Evolutionary conservation across 441 rosid species (phyloP), one percentile per base, ranked within the genome.

Genomic region (Euphorbia celastroides): DNA sequence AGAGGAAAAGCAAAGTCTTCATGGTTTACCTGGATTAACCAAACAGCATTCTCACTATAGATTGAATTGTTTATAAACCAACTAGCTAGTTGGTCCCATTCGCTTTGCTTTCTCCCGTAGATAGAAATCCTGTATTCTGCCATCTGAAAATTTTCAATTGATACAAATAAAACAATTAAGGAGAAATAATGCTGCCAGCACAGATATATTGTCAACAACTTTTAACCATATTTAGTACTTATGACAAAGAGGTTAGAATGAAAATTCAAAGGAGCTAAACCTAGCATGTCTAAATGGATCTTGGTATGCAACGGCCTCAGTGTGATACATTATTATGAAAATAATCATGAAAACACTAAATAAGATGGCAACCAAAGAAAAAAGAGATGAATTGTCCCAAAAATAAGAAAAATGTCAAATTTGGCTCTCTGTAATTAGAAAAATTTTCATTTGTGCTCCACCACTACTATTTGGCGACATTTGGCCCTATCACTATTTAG

Each of bases 11-110:
- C 64, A 60, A 14, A 55, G 44, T 34, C 23, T 50, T 44, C 46
- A 31, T 20, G 7, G 55, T 20, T 63, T 82, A 86, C 93, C 90
- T 88, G 93, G 64, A 88, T 85, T 72, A 84, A 75, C 93, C 90
- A 88, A 60, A 88, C 82, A 42, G 84, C 90, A 77, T 86, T 88
- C 69, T 86, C 89, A 77, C 89, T 82, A 67, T 82, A 88, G 62
- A 88, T 80, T 68, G 78, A 82, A 71, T 86, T 86, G 79, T 88
- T 88, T 34, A 88, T 77, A 38, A 88, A 82, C 93, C 93, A 88
- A 75, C 93, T 88, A 20, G 93, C 93, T 72, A 88, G 67, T 82
- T 85, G 93, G 75, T 88, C 93, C 93, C 90, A 88, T 74, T 88
- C 93, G 66, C 93, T 88, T 78, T 85, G 84, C 78, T 88, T 88